Conservation (phyloP, 73 alveolate species). For the Uronychia binucleata region DNA sequence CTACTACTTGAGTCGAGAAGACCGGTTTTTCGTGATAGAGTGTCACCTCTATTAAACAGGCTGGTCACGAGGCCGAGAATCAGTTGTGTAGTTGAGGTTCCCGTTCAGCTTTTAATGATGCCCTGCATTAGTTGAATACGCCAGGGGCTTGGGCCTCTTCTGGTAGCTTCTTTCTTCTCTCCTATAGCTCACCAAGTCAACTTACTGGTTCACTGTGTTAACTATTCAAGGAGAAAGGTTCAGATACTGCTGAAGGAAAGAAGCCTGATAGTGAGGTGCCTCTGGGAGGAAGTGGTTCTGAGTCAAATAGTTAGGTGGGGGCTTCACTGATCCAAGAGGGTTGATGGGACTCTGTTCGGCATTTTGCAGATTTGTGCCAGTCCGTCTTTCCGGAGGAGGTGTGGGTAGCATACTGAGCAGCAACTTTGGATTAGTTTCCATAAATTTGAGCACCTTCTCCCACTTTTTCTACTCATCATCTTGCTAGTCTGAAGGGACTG, state of each 20-base stretch:
- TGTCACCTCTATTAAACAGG: not conserved
- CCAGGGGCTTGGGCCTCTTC: not conserved
- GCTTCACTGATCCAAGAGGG: not conserved
- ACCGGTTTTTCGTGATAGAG: not conserved
- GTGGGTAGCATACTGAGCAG: not conserved
- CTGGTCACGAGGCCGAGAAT: not conserved
- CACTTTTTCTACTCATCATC: not conserved
- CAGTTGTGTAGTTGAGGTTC: not conserved
- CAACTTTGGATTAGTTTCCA: not conserved
- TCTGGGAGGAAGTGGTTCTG: not conserved
- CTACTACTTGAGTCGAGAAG: not conserved
- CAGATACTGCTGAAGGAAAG: not conserved
- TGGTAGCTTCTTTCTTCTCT: not conserved
- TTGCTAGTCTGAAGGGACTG: not conserved
- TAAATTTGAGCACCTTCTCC: not conserved
- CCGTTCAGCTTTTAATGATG: not conserved
- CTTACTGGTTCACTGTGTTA: too few relatives aligned
- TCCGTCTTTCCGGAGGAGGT: not conserved
- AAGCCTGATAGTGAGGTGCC: not conserved
- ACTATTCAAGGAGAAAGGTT: not conserved
- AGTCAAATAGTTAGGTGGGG: not conserved
- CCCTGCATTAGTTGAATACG: not conserved
- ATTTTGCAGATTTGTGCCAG: not conserved
- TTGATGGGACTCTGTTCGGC: not conserved
- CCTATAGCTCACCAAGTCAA: too few relatives aligned